Evolutionary conservation across 371 early-diverging fungal genomes (phyloP).

Genomic region (Actinomortierella wolfii): DNA sequence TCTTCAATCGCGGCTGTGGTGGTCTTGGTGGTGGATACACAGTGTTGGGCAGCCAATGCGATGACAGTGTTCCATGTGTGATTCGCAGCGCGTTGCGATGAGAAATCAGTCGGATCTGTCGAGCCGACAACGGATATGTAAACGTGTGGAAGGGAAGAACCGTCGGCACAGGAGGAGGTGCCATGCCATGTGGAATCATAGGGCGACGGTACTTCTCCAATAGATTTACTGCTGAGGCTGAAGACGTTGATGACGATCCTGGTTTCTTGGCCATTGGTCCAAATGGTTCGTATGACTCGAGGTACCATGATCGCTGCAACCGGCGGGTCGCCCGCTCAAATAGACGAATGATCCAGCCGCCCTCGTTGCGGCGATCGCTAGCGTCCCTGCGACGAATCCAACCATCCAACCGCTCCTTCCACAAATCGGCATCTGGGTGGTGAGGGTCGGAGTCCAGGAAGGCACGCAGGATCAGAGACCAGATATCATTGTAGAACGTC

Average conservation of each 20-base stretch:
- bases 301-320: conserved; percentile 72
- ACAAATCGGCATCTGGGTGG: conserved; percentile 27
- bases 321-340: conserved; percentile 64
- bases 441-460: conserved; percentile 47
- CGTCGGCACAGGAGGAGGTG: conserved; percentile 77
- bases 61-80: conserved; percentile 67
- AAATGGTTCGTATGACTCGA: conserved; percentile 47
- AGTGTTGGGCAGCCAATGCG: conserved; percentile 70
- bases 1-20: conserved; percentile 61
- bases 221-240: conserved; percentile 25
- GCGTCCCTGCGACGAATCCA: conserved; percentile 17
- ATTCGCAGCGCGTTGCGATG: conserved; percentile 86
- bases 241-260: too few relatives aligned
- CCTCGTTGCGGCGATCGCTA: conserved; percentile 66
- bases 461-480: conserved; percentile 36
- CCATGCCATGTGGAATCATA: conserved; percentile 57
- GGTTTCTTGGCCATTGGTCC: too few relatives aligned
- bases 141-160: conserved; percentile 95
- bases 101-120: conserved; percentile 86
- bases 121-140: conserved; percentile 82
- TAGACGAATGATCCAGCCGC: conserved; percentile 77
- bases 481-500: conserved; percentile 34
- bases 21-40: conserved; percentile 84
- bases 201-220: conserved; percentile 62
- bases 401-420: conserved; percentile 23